Percentiles rank a stretch among this genome's conserved stretches.
These are phyloP conservation scores for Clarireedia paspali DNA, from an alignment of 2,329 filamentous ascomycete genomes.

Conservation along the genomic window DNA sequence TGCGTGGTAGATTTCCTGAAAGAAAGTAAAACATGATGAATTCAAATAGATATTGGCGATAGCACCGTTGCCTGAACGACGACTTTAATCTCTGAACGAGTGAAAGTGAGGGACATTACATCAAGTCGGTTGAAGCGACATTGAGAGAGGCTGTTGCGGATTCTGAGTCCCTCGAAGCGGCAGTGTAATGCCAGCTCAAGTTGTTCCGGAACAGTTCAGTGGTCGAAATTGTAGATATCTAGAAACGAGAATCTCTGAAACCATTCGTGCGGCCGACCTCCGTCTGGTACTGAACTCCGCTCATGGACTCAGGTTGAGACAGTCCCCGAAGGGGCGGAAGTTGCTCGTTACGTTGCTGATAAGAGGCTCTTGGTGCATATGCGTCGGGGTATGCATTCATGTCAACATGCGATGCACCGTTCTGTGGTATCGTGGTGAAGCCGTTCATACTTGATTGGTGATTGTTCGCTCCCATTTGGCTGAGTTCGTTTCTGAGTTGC, in stretches of 20 bases:
- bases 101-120: no score
- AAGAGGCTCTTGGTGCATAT: constrained; percentile 1
- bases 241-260: constrained; percentile 7
- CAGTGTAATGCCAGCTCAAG: neutral
- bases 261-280: neutral
- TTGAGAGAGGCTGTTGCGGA: neutral
- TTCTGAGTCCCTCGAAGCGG: neutral
- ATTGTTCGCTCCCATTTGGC: constrained; percentile 30
- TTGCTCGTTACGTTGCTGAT: constrained; percentile 15
- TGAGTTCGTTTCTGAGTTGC: constrained; percentile 25
- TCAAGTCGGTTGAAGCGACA: no score
- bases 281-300: constrained; percentile 50
- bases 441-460: constrained; percentile 11
- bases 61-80: neutral
- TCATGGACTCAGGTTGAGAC: constrained; percentile 50
- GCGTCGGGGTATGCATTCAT: constrained; percentile 4
- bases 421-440: constrained; percentile 8
- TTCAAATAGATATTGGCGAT: neutral
- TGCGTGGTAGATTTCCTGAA: neutral
- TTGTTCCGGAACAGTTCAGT: neutral
- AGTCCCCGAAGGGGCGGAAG: constrained; percentile 28
- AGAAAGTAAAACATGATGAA: neutral
- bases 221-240: neutral
- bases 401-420: constrained; percentile 7
- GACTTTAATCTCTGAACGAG: neutral